Percentiles rank a stretch among this genome's conserved stretches.
Evolutionary conservation across 2,329 filamentous ascomycete species (phyloP).

Genomic region (Aspergillus candidus): DNA sequence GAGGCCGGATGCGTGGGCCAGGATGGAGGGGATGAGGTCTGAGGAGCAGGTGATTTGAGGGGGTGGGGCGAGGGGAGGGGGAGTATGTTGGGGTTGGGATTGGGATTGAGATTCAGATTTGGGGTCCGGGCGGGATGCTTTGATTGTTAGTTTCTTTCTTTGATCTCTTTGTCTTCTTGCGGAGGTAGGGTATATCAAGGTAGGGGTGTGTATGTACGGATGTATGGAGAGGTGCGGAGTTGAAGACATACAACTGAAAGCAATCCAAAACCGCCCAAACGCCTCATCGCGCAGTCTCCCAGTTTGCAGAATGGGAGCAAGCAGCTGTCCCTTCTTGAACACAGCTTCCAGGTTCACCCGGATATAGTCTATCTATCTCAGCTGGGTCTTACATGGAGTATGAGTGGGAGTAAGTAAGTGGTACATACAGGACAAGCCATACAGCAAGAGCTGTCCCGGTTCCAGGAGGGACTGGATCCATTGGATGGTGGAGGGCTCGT

Average conservation of each 20-base stretch:
- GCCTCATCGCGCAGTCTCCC: constrained; percentile 33
- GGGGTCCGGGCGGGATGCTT: neutral
- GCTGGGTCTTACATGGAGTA: neutral
- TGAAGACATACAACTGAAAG: constrained; percentile 29
- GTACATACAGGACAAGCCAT: constrained; percentile 24
- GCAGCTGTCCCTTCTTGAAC: constrained; percentile 27
- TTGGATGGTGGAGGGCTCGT: constrained; percentile 9
- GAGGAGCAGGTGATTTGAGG: constrained; percentile 25
- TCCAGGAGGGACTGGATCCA: constrained; percentile 18
- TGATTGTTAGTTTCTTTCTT: neutral
- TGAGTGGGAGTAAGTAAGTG: neutral
- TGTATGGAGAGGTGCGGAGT: neutral
- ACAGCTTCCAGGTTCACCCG: constrained; percentile 28
- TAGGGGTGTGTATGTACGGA: neutral
- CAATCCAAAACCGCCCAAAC: constrained; percentile 38
- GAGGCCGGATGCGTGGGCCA: constrained; percentile 35
- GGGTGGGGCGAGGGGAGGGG: constrained; percentile 4
- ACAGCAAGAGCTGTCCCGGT: constrained; percentile 20
- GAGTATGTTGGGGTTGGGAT: neutral
- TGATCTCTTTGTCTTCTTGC: neutral
- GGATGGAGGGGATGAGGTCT: constrained; percentile 37
- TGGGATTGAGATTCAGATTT: neutral
- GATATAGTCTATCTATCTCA: constrained; percentile 26
- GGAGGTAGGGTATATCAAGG: neutral
- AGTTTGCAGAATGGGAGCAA: constrained; percentile 29